Percentiles rank a stretch among this genome's conserved stretches.
phyloP scores from a whole-genome alignment of 192 early-diverging fungal species.

The Linnemannia schmuckeri region DNA sequence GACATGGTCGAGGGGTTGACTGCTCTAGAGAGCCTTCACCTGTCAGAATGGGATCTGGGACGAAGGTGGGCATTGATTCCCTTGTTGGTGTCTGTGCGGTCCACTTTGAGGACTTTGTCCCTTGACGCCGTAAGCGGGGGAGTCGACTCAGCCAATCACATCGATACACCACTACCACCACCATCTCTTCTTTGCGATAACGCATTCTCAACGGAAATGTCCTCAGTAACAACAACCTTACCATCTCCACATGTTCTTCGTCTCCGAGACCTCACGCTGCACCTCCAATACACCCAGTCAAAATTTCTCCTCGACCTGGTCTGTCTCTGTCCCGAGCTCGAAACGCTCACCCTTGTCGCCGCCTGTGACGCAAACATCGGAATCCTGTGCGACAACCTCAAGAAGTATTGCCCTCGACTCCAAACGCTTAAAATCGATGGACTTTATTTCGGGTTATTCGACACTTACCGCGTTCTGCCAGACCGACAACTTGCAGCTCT shows the following conservation, averaged over 20 bases:
- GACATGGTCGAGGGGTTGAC: background rate
- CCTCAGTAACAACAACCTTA: background rate
- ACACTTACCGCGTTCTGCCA: slow-evolving; percentile 2
- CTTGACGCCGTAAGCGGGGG: slow-evolving; percentile 1
- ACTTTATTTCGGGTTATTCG: slow-evolving; percentile 13
- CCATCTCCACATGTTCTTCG: background rate
- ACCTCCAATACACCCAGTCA: slow-evolving; percentile 8
- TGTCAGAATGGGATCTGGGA: slow-evolving; percentile 14
- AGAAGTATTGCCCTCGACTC: background rate
- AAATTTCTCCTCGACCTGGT: background rate
- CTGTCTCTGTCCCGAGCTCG: slow-evolving; percentile 11
- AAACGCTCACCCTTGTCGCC: background rate
- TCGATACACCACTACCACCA: background rate
- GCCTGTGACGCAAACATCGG: background rate
- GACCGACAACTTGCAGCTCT: slow-evolving; percentile 1
- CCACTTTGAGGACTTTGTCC: background rate
- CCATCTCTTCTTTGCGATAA: background rate
- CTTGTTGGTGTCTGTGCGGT: background rate
- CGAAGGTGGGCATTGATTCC: background rate
- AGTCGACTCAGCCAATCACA: background rate
- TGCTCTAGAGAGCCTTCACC: background rate
- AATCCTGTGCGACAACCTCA: background rate
- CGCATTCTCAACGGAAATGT: background rate
- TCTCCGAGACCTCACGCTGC: background rate
- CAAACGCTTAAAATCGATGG: background rate